Base-by-base conservation (phyloP, 1,284 basidiomycete genomes). In the Bondarzewia mesenterica region DNA sequence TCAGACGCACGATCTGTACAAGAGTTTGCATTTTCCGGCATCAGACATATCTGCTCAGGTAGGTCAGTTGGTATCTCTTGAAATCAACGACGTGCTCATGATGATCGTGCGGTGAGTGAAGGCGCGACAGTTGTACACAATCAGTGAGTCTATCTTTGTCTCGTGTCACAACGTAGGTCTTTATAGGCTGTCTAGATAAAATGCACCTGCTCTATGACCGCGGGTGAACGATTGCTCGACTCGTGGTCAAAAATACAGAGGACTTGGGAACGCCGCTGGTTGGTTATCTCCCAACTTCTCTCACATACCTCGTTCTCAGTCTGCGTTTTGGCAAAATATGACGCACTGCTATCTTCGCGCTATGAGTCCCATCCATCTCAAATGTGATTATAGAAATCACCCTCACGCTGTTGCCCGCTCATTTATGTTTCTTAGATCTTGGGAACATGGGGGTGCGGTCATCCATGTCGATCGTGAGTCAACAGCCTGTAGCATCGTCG, bases 281-380 rank as follows among this genome's bases (percentile, higher is more conserved):
- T 59, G 43, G 66, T 63, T n/a, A n/a, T n/a, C 16, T 22, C 46
- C 26, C 5, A 14, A 50, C 26, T 41, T 44, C 4, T 27, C 32
- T 26, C 18, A 5, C 43, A 15, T 21, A 47, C 47, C 47, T 20
- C 57, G 48, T 36, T 49, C 45, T 55, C 18, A 48, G 18, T 18
- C 15, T 15, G 32, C 4, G 22, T 26, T n/a, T 22, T 5, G 42
- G 20, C 50, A 78, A 73, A 82, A 93, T 61, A 92, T 93, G 89
- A 92, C 90, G 0, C 86, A 93, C 63, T 88, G 83, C 52, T 89
- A 86, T 60, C 70, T 93, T 12, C 80, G 90, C 15, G 89, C 90
- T 2, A 93, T 93, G 89, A 89, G 86, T 58, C 91, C 90, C 2
- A 91, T 93, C 48, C 90, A 93, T 61, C 67, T 91, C 49, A 52